Base-by-base conservation (phyloP, 2,329 filamentous ascomycete species). In the Neurospora crassa region DNA sequence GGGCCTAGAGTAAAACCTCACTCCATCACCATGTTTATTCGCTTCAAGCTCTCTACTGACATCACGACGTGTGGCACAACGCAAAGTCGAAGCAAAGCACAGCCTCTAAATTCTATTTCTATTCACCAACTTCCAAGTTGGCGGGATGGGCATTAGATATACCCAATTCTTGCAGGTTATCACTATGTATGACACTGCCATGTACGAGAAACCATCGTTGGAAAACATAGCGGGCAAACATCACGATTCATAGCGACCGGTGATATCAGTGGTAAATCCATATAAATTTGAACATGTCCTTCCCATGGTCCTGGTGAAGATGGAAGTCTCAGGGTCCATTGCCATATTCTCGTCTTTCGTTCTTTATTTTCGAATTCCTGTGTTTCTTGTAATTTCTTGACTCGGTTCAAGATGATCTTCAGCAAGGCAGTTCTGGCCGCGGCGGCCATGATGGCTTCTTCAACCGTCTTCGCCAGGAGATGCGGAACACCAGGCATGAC, bases 351-450 rank as follows among this genome's bases (percentile, higher is more conserved):
- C 20, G 29, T 34, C 14, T 63, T 3, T 24, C 24, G 24, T 24
- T 34, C 11, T 18, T 63, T 34, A 3, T 1, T 34, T 53, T 20
- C 16, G 10, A 29, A 18, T 18, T n/a, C 24, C 14, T 11, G 29
- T 63, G 24, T 5, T 63, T 34, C 16, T 29, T 53, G 47, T 29
- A 29, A 53, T 29, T 34, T 34, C 53, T 14, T 11, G 16, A 34
- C 14, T 34, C 14, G 18, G 53, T 18, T 86, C 29, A 63, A 63
- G 16, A 63, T 63, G 53, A 63, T 63, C 14, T 63, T 63, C 53
- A 63, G 24, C 53, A 63, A 63, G 53, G 14, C 34, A 63, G 53
- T 24, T 63, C 24, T 63, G 29, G 24, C 53, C 24, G 24, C 53
- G 53, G 53, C 53, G 16, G 53, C 53, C 53, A 37, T 63, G 24